Evolutionary conservation across 805 yeast genomes (phyloP), one percentile per base, ranked within the genome.

Genomic region (Priceomyces medius): DNA sequence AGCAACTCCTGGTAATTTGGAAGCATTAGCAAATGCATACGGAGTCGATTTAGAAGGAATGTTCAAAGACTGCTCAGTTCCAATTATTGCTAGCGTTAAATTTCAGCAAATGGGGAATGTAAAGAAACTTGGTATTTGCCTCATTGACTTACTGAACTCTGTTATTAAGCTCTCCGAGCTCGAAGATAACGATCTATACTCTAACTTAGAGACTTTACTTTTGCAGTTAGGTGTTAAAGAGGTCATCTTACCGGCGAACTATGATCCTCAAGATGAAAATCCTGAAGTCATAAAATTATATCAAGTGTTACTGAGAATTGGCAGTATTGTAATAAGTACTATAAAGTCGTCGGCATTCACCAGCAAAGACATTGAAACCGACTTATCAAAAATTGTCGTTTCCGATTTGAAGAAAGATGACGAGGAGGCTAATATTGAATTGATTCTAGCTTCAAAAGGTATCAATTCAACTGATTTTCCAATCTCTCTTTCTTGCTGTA

Each of bases 1-100:
- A 32, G 97, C 96, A 0, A 83, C 96, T 1, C 97, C 98, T 0
- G 99, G 99, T 4, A 90, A 93, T 61, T 66, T 90, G 37, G 86
- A 83, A 44, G 81, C 49, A 7, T 51, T 69, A 35, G 53, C 66
- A 6, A 55, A 51, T 36, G 66, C 61, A 37, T 70, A 69, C 47
- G 67, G 64, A 5, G 54, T 68, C 16, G 66, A 67, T 39, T 51
- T 69, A 35, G 96, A 87, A 49, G 89, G 85, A 24, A 64, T 88
- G 63, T 69, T 88, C 46, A 55, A 53, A 26, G 74, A 69, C 48
- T 66, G 68, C 35, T 63, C 71, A 4, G 56, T 59, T 17, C 73
- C 76, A 2, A 55, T 67, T 31, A 62, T 69, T 31, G 74, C 74
- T 2, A 61, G 64, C n/a, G 49, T 71, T 27, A 70, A 66, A 43